Evolutionary conservation across 495 filamentous ascomycete genomes (phyloP).

Genomic region (Opeltia flavorubescens): DNA sequence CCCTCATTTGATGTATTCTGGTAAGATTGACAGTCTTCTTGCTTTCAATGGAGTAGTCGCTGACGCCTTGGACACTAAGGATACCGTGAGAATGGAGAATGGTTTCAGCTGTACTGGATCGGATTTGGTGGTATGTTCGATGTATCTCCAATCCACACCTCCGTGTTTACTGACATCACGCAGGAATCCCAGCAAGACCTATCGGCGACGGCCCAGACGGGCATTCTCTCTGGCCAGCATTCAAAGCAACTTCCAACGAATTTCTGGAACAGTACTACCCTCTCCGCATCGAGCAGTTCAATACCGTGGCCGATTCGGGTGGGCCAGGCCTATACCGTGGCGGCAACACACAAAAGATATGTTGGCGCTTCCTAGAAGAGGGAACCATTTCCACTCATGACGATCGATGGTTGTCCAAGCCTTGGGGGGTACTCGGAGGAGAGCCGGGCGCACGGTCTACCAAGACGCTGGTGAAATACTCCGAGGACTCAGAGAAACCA

Average conservation of each 20-base stretch:
- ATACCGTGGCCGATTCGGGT: constrained; percentile 34
- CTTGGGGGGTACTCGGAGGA: constrained; percentile 34
- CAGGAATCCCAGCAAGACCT: constrained; percentile 26
- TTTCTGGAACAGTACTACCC: constrained; percentile 37
- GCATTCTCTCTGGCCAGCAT: constrained; percentile 37
- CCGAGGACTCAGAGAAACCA: constrained; percentile 18
- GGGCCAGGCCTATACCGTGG: constrained; percentile 33
- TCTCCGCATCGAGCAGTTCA: constrained; percentile 33
- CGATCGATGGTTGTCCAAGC: constrained; percentile 38
- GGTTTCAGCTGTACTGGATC: constrained; percentile 38
- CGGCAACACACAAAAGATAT: constrained; percentile 33
- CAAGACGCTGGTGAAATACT: constrained; percentile 28
- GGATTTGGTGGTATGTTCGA: constrained; percentile 29
- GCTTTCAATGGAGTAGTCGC: neutral
- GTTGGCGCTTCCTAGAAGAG: constrained; percentile 31
- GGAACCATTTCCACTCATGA: constrained; percentile 36
- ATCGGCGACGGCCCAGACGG: constrained; percentile 37
- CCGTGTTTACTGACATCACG: neutral
- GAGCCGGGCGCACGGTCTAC: constrained; percentile 29
- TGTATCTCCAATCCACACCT: neutral
- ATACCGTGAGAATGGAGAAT: constrained; percentile 34
- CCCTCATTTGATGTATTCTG: constrained; percentile 36
- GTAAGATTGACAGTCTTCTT: neutral
- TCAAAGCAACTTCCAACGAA: constrained; percentile 37
- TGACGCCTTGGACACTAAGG: constrained; percentile 7